A percentile compares a stretch with the other conserved stretches of the same genome.
Evolutionary conservation across 2,329 filamentous ascomycete genomes (phyloP).

Genomic region (Botrytis tulipae): DNA sequence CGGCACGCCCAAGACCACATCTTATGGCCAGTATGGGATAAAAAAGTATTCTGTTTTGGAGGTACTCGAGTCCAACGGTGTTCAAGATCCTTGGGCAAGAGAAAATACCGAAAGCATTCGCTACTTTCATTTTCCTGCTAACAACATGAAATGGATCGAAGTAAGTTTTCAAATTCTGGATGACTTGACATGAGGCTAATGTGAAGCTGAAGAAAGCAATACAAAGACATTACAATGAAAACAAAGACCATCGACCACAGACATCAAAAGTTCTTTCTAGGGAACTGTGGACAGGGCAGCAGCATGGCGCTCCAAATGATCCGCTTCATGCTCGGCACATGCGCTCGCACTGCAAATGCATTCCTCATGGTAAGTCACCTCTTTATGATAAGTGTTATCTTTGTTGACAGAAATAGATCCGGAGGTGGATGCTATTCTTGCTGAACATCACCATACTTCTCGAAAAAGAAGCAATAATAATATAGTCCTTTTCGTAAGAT

Average conservation of each 20-base stretch:
- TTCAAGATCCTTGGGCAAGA: accelerated
- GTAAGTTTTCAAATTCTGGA: background rate
- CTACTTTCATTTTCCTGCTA: background rate
- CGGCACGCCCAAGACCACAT: accelerated
- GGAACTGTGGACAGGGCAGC: background rate
- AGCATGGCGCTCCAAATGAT: background rate
- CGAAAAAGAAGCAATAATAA: background rate
- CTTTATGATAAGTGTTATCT: background rate
- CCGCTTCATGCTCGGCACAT: background rate
- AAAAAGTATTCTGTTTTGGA: background rate
- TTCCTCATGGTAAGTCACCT: background rate
- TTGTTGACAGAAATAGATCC: background rate
- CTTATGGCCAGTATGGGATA: accelerated
- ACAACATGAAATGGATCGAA: background rate
- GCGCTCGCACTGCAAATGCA: background rate
- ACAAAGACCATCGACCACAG: background rate
- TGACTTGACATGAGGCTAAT: background rate
- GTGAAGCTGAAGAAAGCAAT: background rate
- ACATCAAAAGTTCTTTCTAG: background rate
- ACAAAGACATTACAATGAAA: background rate
- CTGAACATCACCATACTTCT: background rate
- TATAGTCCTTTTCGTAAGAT: background rate
- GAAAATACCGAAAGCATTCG: background rate
- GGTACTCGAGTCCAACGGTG: background rate
- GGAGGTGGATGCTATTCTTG: background rate